Percentiles rank a stretch among this genome's conserved stretches.
Evolutionary conservation across 192 early-diverging fungal genomes (phyloP).

Genomic region (Gonapodya prolifera): DNA sequence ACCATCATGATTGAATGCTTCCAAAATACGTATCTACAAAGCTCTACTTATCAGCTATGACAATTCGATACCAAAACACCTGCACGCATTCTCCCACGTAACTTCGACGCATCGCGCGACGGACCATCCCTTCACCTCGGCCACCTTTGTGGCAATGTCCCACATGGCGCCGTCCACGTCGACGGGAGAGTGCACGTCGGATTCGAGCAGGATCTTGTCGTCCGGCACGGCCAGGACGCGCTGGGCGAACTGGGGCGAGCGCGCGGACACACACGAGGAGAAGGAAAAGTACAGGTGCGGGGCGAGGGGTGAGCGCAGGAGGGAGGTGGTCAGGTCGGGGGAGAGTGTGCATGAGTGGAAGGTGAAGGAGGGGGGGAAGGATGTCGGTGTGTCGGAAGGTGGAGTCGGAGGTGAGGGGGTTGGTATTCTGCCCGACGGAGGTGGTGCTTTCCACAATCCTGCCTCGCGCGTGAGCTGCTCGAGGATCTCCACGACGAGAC

Average conservation of each 20-base stretch:
- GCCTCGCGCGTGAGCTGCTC: too few species aligned
- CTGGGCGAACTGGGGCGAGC: conserved; percentile 40
- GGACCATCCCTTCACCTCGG: conserved; percentile 45
- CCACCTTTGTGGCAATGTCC: conserved; percentile 37
- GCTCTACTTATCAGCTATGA: too few species aligned
- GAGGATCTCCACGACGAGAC: conserved; percentile 33
- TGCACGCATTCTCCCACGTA: conserved; percentile 27
- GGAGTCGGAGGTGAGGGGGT: too few species aligned
- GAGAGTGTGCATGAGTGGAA: conserved; percentile 80
- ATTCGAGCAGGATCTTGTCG: conserved; percentile 67
- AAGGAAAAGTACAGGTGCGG: conserved; percentile 61
- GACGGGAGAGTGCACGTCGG: conserved; percentile 51
- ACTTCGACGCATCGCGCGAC: conserved; percentile 26
- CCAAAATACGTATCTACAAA: too few species aligned
- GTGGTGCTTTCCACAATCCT: too few species aligned
- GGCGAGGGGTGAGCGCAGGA: conserved; percentile 24
- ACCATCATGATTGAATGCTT: too few species aligned
- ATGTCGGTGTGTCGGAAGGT: too few species aligned
- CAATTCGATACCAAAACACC: not conserved
- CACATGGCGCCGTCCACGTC: conserved; percentile 39
- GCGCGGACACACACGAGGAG: conserved; percentile 68
- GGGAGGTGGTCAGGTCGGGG: conserved; percentile 44
- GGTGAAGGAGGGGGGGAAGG: conserved; percentile 55
- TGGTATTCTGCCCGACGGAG: too few species aligned
- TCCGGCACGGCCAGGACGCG: conserved; percentile 61